Evolutionary conservation across 108 stramenopile genomes (phyloP), one percentile per base, ranked within the genome.

Genomic region (Fragilariopsis cylindrus): DNA sequence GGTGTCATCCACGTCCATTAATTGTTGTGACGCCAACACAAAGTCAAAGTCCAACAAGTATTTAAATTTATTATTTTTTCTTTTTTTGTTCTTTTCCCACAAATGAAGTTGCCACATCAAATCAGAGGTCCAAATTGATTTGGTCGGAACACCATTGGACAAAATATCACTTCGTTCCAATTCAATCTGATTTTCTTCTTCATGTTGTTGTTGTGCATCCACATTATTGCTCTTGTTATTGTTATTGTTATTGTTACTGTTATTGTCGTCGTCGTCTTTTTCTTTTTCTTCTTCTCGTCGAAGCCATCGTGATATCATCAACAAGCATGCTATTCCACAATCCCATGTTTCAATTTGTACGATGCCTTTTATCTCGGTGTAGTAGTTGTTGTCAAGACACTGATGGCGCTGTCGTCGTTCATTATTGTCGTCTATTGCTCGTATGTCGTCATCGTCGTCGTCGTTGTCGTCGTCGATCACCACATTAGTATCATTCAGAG

Each of bases 121-220:
- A 73, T 93, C 92, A 44, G 89, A 81, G 2, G 90, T 90, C 92
- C 92, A 93, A 48, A 93, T 86, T 56, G 90, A 91, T 71, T 91
- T 46, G 54, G 90, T 81, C 16, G 66, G 75, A 46, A 91, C 66
- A 53, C 46, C 68, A 4, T 73, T 62, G 3, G 81, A 49, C 55
- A 92, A 76, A 63, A 70, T 62, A 7, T 71, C 52, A 7, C 60
- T 72, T 72, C 71, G 74, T 64, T 7, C 30, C 42, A 48, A 66
- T 9, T 68, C 67, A 44, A 64, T 64, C 7, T 8, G 9, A 41
- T 40, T 8, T 40, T 62, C 39, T 5, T 62, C 3, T 21, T 62
- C 30, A 2, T 30, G 21, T 21, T 21, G 30, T 30, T 30, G 30
- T 30, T 30, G 30, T 2, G 30, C 30, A 30, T 30, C 30, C 0